A percentile compares a stretch with the other conserved stretches of the same genome.
These are phyloP conservation scores for Psilocybe subaeruginosa DNA, from an alignment of 768 basidiomycete species.

Conservation along the genomic window DNA sequence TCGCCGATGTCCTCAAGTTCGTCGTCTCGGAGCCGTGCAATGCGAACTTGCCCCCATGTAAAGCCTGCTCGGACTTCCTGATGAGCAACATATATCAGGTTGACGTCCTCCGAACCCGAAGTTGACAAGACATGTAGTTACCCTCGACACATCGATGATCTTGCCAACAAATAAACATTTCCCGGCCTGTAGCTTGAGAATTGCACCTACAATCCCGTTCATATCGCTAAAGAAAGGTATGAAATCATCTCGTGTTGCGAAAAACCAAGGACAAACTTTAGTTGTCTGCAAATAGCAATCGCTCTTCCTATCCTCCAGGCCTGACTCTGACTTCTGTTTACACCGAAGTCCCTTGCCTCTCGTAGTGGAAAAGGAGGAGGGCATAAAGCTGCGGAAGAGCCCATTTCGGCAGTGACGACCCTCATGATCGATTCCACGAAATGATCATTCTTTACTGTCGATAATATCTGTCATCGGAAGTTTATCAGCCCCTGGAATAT, in stretches of 20 bases:
- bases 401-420: conserved; percentile 54
- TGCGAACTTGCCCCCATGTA: conserved; percentile 37
- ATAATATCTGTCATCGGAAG: conserved; percentile 33
- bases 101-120: neutral
- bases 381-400: conserved; percentile 50
- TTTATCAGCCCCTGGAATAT: neutral
- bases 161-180: conserved; percentile 58
- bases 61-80: conserved; percentile 39
- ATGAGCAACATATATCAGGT: neutral
- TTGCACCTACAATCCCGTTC: conserved; percentile 26
- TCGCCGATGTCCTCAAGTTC: conserved; percentile 29
- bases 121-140: conserved; percentile 2
- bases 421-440: conserved; percentile 49
- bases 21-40: conserved; percentile 30
- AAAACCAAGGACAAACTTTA: conserved; percentile 28
- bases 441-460: conserved; percentile 43
- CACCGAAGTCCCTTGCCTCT: conserved; percentile 40
- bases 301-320: conserved; percentile 68
- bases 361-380: conserved; percentile 40
- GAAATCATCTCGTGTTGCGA: neutral
- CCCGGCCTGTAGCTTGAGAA: conserved; percentile 34
- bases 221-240: conserved; percentile 24
- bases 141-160: conserved; percentile 50
- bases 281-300: conserved; percentile 52
- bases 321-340: conserved; percentile 57